Conservation (phyloP, 176 grass and related monocot genomes). For the Triticum aestivum region IWGSC_CS_RefSeq_v2.1 NC_057810.1:23317055-23317554, state of each 20-base stretch:
- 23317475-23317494: neutral
- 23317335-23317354: neutral
- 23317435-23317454: neutral
- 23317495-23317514: too few relatives aligned
- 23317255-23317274: slow-evolving; percentile 78
- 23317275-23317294: slow-evolving; percentile 94
- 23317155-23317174: slow-evolving; percentile 58
- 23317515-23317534: slow-evolving; percentile 6
- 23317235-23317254: slow-evolving; percentile 89
- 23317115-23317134: slow-evolving; percentile 94
- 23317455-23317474: neutral
- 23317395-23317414: slow-evolving; percentile 14
- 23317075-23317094: slow-evolving; percentile 73
- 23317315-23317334: slow-evolving; percentile 15
- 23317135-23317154: slow-evolving; percentile 86
- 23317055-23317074: slow-evolving; percentile 49
- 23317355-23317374: neutral
- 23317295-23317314: slow-evolving; percentile 30
- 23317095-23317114: slow-evolving; percentile 78
- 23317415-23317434: neutral
- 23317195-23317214: slow-evolving; percentile 79
- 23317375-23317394: too few relatives aligned
- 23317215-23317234: slow-evolving; percentile 89
- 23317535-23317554: neutral
- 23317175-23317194: slow-evolving; percentile 82